Conservation (phyloP, 2,329 filamentous ascomycete species). For the Incumbomyces delicatus region DNA sequence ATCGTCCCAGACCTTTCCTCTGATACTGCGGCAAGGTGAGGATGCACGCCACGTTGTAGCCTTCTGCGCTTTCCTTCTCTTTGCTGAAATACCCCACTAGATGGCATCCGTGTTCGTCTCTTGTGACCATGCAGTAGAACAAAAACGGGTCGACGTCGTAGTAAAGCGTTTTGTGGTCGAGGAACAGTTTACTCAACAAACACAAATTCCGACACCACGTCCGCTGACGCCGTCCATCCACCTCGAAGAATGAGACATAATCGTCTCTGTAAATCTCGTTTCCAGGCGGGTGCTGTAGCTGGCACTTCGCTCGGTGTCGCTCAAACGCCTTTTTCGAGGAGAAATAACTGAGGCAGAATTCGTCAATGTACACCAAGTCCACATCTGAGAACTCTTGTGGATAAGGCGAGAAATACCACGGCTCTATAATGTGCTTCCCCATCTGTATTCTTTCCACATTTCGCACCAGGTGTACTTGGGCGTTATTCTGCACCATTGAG, state of each 20-base stretch:
- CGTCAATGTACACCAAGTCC: conserved; percentile 91
- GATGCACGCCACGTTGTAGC: conserved; percentile 97
- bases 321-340: conserved; percentile 71
- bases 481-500: conserved; percentile 98
- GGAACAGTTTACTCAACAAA: conserved; percentile 86
- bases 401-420: conserved; percentile 98
- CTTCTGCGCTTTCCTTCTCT: conserved; percentile 93
- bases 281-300: conserved; percentile 80
- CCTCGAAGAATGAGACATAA: conserved; percentile 90
- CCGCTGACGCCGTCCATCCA: conserved; percentile 91
- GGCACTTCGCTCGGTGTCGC: conserved; percentile 82
- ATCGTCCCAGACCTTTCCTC: conserved; percentile 80
- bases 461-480: conserved; percentile 88
- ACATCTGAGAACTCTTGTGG: conserved; percentile 79
- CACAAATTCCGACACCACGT: conserved; percentile 99
- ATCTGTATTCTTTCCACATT: conserved; percentile 94
- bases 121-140: conserved; percentile 88
- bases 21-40: conserved; percentile 94
- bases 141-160: conserved; percentile 82
- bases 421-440: conserved; percentile 81
- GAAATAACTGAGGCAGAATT: conserved; percentile 91
- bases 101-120: conserved; percentile 88
- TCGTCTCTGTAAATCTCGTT: conserved; percentile 96
- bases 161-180: conserved; percentile 90
- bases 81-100: conserved; percentile 99